Base-by-base conservation (phyloP, 805 yeast genomes). In the Kodamaea leandrae region DNA sequence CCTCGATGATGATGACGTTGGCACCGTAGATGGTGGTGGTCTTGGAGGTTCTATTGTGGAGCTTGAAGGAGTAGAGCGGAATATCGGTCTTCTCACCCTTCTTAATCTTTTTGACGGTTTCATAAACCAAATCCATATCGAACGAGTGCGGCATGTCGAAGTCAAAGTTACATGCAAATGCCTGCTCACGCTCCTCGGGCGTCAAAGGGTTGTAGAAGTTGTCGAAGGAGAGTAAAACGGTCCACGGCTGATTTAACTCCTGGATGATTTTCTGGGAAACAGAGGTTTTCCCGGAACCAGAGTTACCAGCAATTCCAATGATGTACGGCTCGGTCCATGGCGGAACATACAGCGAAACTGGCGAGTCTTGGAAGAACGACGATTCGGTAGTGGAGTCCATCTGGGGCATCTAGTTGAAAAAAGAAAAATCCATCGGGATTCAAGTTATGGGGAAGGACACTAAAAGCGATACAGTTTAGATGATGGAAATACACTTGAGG, bases 231-330 rank as follows among this genome's bases (percentile, higher is more conserved):
- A 91, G 57, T 42, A 93, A 68, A 9, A 93, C 91, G 0, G 97
- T 87, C 96, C 98, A 90, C 1, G 98, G 98, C 41, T 87, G 87
- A 63, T 87, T 82, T 45, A 77, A 64, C 46, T 82, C 80, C 41
- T 83, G 77, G 39, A 90, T 86, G 51, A 93, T 83, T 48, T 78
- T 76, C 27, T 88, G 81, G 0, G 97, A 93, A 14, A 93, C 87
- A 25, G 95, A 83, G 0, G 98, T 91, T 58, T 91, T 91, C 1
- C 99, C 99, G 0, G 96, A 86, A 2, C 98, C 75, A 12, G 70
- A 64, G 38, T 68, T 63, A 3, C 80, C 82, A 2, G 66, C 69
- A 6, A 56, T 59, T 0, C 83, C 83, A 28, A 71, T 77, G 6
- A 63, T 74, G 19, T 66, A 71, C 10, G 67, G 69, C 63, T 49